Conservation (phyloP, 2,329 filamentous ascomycete species). For the Coleophoma cylindrospora region DNA sequence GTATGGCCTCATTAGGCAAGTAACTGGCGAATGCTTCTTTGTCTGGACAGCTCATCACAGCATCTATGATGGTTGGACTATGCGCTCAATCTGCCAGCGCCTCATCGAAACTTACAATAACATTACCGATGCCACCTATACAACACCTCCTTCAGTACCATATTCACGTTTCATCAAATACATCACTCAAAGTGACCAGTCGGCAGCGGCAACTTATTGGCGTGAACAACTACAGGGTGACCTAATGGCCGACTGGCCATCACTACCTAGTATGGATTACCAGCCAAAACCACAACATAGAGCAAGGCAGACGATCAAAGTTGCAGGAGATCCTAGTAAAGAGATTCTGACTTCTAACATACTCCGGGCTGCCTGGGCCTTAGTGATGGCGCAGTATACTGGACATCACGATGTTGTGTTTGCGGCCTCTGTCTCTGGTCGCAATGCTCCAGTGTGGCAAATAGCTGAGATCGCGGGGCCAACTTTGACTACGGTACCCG, state of each 20-base stretch:
- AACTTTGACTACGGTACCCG: constrained; percentile 36
- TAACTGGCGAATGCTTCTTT: constrained; percentile 21
- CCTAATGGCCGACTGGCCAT: constrained; percentile 2
- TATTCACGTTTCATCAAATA: constrained; percentile 36
- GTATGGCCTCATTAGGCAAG: constrained; percentile 3
- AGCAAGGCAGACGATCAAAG: background rate
- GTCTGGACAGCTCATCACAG: constrained; percentile 46
- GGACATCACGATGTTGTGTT: constrained; percentile 33
- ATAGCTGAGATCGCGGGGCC: constrained; percentile 36
- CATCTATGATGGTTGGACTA: constrained; percentile 44
- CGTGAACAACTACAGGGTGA: constrained; percentile 2
- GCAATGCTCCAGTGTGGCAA: constrained; percentile 30
- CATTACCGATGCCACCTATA: background rate
- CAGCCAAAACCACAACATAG: constrained; percentile 3
- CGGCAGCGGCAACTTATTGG: constrained; percentile 6
- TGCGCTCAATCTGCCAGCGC: constrained; percentile 16
- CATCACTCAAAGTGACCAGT: constrained; percentile 27
- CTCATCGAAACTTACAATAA: constrained; percentile 4
- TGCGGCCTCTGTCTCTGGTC: constrained; percentile 36
- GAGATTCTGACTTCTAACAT: constrained; percentile 7
- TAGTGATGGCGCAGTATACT: constrained; percentile 32
- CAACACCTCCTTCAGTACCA: background rate
- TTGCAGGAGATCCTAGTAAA: constrained; percentile 21
- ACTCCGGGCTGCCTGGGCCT: constrained; percentile 29
- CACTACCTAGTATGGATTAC: constrained; percentile 6